phyloP scores from a whole-genome alignment of 2,329 filamentous ascomycete species.

The Penicillium sp. region DNA sequence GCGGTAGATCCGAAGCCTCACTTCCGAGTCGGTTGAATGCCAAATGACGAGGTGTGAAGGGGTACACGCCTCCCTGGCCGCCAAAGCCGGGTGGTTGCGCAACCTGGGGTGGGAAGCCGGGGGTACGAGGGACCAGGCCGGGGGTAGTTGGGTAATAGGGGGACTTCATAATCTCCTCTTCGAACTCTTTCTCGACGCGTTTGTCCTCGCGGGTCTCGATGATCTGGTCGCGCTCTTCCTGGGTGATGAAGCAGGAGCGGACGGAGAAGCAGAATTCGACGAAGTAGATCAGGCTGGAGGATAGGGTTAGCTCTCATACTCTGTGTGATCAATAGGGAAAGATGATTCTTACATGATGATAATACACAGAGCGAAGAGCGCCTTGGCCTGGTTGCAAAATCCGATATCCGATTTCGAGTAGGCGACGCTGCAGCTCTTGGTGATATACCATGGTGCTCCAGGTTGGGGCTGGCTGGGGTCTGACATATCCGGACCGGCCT shows the following conservation, averaged over 20 bases:
- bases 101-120: constrained; percentile 35
- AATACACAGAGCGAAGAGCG: constrained; percentile 56
- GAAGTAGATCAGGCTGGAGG: constrained; percentile 50
- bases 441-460: constrained; percentile 64
- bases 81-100: background rate
- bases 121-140: constrained; percentile 20
- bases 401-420: constrained; percentile 47
- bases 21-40: constrained; percentile 43
- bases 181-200: constrained; percentile 41
- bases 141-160: constrained; percentile 30
- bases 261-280: constrained; percentile 49
- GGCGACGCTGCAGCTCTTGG: constrained; percentile 59
- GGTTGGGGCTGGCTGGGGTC: constrained; percentile 55
- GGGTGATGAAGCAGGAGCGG: constrained; percentile 48
- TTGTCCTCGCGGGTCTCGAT: constrained; percentile 38
- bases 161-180: constrained; percentile 42
- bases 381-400: constrained; percentile 63
- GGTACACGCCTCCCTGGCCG: constrained; percentile 3
- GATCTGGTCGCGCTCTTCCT: constrained; percentile 36
- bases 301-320: constrained; percentile 8
- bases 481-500: constrained; percentile 59
- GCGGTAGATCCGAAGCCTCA: constrained; percentile 40
- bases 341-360: constrained; percentile 50
- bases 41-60: constrained; percentile 41
- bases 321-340: background rate